phyloP scores from a whole-genome alignment of 2,329 filamentous ascomycete species.

The Sporothrix curviconia region DNA sequence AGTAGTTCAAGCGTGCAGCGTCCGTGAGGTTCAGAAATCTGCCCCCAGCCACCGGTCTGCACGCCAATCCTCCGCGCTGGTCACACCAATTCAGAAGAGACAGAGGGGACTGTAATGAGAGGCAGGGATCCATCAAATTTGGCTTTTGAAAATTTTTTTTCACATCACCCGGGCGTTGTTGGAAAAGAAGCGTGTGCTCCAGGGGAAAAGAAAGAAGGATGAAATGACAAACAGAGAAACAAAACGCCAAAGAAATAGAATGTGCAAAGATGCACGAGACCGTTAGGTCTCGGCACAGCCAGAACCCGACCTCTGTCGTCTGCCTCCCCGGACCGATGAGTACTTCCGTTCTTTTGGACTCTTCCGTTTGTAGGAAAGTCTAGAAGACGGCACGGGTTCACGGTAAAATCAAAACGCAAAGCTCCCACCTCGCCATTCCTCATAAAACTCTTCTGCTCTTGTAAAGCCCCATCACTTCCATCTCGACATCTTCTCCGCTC shows the following conservation, averaged over 20 bases:
- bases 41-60: slow-evolving; percentile 4
- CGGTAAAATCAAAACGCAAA: not conserved
- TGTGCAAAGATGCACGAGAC: not conserved
- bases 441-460: no score
- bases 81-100: not conserved
- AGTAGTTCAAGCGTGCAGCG: not conserved
- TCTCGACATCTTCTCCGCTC: not conserved
- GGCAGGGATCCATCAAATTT: slow-evolving; percentile 18
- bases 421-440: not conserved
- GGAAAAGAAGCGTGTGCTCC: not conserved
- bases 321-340: no score
- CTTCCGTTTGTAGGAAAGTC: no score
- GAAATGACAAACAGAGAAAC: not conserved
- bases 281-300: not conserved
- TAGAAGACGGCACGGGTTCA: no score
- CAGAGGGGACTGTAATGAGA: not conserved
- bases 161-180: slow-evolving; percentile 13
- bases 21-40: slow-evolving; percentile 1
- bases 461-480: not conserved
- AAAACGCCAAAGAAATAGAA: not conserved
- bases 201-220: not conserved
- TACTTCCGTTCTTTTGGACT: no score
- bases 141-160: slow-evolving; percentile 17
- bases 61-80: not conserved
- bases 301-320: not conserved